phyloP scores from a whole-genome alignment of 306 rosid genomes.

The Trifolium pratense region DNA sequence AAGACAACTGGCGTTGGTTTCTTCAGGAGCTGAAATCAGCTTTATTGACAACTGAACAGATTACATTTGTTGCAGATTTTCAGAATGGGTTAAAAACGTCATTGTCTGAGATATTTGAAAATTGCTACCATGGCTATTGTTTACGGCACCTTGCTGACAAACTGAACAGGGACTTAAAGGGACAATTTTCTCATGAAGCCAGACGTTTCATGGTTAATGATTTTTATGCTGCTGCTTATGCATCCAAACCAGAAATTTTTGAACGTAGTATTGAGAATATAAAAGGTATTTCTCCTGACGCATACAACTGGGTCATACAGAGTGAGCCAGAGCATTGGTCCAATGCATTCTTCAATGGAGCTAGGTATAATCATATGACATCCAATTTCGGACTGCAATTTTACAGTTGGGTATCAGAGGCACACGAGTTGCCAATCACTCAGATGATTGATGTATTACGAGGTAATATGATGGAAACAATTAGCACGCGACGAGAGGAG shows the following conservation, averaged over 20 bases:
- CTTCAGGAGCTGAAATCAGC: constrained; percentile 73
- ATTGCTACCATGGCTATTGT: constrained; percentile 79
- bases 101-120: constrained; percentile 72
- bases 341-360: constrained; percentile 79
- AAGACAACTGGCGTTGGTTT: constrained; percentile 96
- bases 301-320: constrained; percentile 82
- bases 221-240: constrained; percentile 83
- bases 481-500: constrained; percentile 63
- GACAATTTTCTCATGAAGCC: constrained; percentile 96
- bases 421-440: constrained; percentile 92
- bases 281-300: constrained; percentile 90
- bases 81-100: constrained; percentile 74
- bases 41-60: constrained; percentile 57
- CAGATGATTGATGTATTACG: constrained; percentile 88
- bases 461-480: constrained; percentile 87
- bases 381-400: constrained; percentile 85
- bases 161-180: constrained; percentile 90
- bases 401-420: constrained; percentile 91
- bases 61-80: constrained; percentile 87
- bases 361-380: constrained; percentile 77
- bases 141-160: constrained; percentile 88
- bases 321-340: constrained; percentile 94
- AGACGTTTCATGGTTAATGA: constrained; percentile 93
- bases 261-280: constrained; percentile 71
- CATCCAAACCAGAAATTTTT: constrained; percentile 72